phyloP scores from a whole-genome alignment of 2,329 filamentous ascomycete genomes.

The Aureobasidium mangrovei region DNA sequence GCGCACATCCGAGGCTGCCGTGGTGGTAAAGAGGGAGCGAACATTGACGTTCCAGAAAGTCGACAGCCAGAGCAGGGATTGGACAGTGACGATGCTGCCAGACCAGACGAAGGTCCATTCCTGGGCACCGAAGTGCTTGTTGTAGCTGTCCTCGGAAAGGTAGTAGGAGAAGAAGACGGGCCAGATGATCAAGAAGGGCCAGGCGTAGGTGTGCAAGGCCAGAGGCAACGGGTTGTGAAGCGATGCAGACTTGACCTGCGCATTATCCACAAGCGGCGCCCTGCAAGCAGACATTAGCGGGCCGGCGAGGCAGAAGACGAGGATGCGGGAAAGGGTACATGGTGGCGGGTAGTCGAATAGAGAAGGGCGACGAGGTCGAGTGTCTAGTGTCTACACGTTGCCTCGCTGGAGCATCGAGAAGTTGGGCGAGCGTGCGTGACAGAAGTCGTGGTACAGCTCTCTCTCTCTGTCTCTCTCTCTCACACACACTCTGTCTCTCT shows the following conservation, averaged over 20 bases:
- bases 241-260: constrained; percentile 79
- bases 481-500: too few species aligned
- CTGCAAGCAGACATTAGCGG: constrained; percentile 14
- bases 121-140: constrained; percentile 80
- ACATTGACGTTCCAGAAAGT: constrained; percentile 97
- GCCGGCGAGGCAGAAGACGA: background rate
- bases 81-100: constrained; percentile 75
- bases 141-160: constrained; percentile 72
- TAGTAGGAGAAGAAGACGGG: constrained; percentile 86
- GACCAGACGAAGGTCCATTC: constrained; percentile 98
- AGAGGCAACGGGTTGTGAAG: constrained; percentile 79
- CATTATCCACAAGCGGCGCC: constrained; percentile 81
- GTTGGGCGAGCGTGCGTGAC: background rate
- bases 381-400: constrained; percentile 5
- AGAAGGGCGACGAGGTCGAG: background rate
- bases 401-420: constrained; percentile 6
- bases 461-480: too few species aligned
- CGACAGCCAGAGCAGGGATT: constrained; percentile 86
- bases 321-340: constrained; percentile 2
- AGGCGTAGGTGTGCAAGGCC: constrained; percentile 78
- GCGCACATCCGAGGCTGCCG: constrained; percentile 57
- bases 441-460: background rate
- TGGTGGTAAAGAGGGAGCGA: constrained; percentile 71
- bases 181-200: constrained; percentile 89
- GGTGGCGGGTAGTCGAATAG: constrained; percentile 7